phyloP scores from a whole-genome alignment of 1,139 yeast species.

The Debaryomyces singareniensis region DNA sequence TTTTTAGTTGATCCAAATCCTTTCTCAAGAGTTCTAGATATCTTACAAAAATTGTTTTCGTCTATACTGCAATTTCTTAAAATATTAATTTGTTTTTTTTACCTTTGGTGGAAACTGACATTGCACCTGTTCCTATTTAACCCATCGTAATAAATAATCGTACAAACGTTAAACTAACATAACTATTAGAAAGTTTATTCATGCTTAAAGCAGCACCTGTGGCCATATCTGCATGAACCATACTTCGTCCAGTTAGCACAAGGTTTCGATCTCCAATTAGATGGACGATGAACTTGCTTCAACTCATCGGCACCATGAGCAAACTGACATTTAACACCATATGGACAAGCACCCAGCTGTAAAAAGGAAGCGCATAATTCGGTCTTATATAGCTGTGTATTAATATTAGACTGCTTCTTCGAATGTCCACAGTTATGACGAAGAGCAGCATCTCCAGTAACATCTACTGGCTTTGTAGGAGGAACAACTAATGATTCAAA shows the following conservation, averaged over 20 bases:
- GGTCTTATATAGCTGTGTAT: constrained; percentile 78
- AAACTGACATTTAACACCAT: constrained; percentile 88
- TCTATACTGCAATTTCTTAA: too few species aligned
- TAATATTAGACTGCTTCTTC: constrained; percentile 28
- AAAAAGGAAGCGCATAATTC: constrained; percentile 80
- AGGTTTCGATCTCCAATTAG: constrained; percentile 87
- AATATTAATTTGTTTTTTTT: too few species aligned
- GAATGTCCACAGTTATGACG: not conserved
- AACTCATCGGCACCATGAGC: constrained; percentile 85
- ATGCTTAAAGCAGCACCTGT: constrained; percentile 88
- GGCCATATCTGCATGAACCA: constrained; percentile 85
- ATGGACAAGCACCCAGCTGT: constrained; percentile 73
- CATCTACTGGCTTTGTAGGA: too few species aligned
- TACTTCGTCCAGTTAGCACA: constrained; percentile 83
- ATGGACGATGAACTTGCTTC: constrained; percentile 65
- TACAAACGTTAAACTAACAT: constrained; percentile 3
- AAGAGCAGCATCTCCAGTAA: not conserved
- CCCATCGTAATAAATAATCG: constrained; percentile 4
- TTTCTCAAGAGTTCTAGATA: not conserved
- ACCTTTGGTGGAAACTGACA: too few species aligned
- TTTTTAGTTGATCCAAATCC: not conserved
- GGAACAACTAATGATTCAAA: constrained; percentile 15
- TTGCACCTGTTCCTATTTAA: too few species aligned
- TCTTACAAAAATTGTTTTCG: not conserved
- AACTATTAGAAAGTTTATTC: constrained; percentile 26